Evolutionary conservation across 345 rosid species (phyloP), one percentile per base, ranked within the genome.

Genomic region (Eucalyptus urophylla): DNA sequence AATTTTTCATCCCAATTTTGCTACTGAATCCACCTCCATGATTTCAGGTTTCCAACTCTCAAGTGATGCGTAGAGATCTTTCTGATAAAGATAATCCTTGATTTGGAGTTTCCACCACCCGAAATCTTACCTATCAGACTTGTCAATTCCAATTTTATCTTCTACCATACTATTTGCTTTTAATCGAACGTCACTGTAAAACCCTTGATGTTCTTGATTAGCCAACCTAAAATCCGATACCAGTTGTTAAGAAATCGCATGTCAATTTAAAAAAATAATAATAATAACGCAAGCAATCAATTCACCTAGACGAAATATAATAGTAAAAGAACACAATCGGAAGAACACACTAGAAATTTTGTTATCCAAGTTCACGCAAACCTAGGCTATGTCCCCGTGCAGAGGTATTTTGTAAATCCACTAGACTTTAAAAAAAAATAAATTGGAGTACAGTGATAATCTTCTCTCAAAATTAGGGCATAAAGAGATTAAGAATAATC

Each of bases 211-310:
- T 25, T 25, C n/a, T 58, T 0, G 7, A 58, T 58, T 58, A 58
- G 14, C 65, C 14, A 25, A 58, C 14, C n/a, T 53, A 58, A 58
- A 1, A 1, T 58, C 2, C 0, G 2, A 58, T 58, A 58, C 1
- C 0, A 0, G 0, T 58, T 58, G n/a, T 58, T 25, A 12, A 12
- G n/a, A 5, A 58, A 53, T 25, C 2, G 4, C 15, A 58, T 0
- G 0, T 27, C n/a, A 27, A 3, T 58, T 58, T 0, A 27, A 11
- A 58, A 56, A 58, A 58, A 13, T 13, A 43, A 43, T 4, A 40
- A 40, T 1, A 43, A 19, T 25, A 58, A 58, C 0, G 0, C 2
- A 5, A 58, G n/a, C n/a, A 58, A 58, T 24, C 67, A 25, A 58
- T 58, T 27, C n/a, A 10, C 67, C 15, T 25, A 0, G 15, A 53